Conservation (phyloP, 495 filamentous ascomycete genomes). For the Trichoderma parareesei region DNA sequence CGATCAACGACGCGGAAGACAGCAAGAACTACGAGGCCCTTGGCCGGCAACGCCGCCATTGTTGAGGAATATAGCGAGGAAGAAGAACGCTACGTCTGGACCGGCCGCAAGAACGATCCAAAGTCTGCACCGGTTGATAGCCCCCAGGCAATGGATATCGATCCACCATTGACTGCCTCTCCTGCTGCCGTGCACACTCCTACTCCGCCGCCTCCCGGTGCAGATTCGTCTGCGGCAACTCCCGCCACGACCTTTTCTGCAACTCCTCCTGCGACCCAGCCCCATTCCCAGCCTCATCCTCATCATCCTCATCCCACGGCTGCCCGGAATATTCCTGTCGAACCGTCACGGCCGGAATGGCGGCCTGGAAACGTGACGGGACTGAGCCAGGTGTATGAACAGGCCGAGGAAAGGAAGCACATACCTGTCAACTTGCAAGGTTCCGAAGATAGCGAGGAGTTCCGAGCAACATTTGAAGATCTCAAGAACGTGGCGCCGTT, state of each 20-base stretch:
- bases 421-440: conserved; percentile 23
- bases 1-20: not conserved
- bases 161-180: conserved; percentile 29
- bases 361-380: conserved; percentile 33
- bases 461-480: conserved; percentile 52
- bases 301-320: conserved; percentile 17
- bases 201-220: not conserved
- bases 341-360: conserved; percentile 43
- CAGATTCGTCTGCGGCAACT: not conserved
- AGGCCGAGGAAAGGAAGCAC: conserved; percentile 17
- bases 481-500: conserved; percentile 63
- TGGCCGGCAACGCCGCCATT: conserved; percentile 33
- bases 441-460: conserved; percentile 37
- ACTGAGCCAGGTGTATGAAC: conserved; percentile 23
- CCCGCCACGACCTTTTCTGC: conserved; percentile 2
- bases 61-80: conserved; percentile 33
- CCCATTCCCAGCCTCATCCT: conserved; percentile 13
- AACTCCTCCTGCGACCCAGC: no score
- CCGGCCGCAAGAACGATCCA: conserved; percentile 17
- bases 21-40: conserved; percentile 24
- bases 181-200: not conserved
- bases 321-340: conserved; percentile 36
- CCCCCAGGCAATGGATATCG: conserved; percentile 50
- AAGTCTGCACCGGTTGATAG: conserved; percentile 21
- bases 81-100: conserved; percentile 18